phyloP scores from a whole-genome alignment of 129 eudicot species.

The Pseudognaphalium luteoalbum region DNA sequence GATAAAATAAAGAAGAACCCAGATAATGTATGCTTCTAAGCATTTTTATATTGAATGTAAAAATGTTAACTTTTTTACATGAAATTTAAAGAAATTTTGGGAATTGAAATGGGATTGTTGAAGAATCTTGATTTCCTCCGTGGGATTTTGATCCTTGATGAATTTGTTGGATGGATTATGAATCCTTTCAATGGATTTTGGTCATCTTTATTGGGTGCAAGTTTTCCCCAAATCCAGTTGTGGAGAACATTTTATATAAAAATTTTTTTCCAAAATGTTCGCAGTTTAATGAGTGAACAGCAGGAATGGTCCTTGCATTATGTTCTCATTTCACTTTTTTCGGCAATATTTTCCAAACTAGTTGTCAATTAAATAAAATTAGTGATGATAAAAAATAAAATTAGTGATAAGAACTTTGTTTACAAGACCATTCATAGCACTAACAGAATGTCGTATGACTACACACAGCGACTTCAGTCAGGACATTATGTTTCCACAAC shows the following conservation, averaged over 20 bases:
- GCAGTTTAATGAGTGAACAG: neutral
- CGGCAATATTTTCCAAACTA: too few species aligned
- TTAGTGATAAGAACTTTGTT: too few species aligned
- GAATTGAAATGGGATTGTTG: neutral
- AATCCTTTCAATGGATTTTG: conserved; percentile 21
- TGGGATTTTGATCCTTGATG: conserved; percentile 21
- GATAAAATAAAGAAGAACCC: conserved; percentile 46
- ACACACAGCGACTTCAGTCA: too few species aligned
- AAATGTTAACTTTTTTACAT: conserved; percentile 2
- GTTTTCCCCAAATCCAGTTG: conserved; percentile 36
- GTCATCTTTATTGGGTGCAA: conserved; percentile 4
- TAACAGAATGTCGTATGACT: too few species aligned
- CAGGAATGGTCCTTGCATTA: conserved; percentile 22
- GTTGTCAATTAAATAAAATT: too few species aligned
- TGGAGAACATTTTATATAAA: conserved; percentile 3
- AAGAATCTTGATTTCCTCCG: conserved; percentile 1
- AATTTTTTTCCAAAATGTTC: conserved; percentile 18
- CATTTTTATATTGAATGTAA: conserved; percentile 41
- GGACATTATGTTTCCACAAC: too few species aligned
- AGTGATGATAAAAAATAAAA: too few species aligned
- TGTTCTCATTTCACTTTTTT: neutral
- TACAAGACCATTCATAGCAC: too few species aligned
- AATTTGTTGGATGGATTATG: neutral
- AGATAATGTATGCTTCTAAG: conserved; percentile 63
- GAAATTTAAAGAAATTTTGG: neutral